These are phyloP conservation scores for Elsinoe batatas DNA, from an alignment of 2,329 filamentous ascomycete species.

Conservation along the genomic window DNA sequence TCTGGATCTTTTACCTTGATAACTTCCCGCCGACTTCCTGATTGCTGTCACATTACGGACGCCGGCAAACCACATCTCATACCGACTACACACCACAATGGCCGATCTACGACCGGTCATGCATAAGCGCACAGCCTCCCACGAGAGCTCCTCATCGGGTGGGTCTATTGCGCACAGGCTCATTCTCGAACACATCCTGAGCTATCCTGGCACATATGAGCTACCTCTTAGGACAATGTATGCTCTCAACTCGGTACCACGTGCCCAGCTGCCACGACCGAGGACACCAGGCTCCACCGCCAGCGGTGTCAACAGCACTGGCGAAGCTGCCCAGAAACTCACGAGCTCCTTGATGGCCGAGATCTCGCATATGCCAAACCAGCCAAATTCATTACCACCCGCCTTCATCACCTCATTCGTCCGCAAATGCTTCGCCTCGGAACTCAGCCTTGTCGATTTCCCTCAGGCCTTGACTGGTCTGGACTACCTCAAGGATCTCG, in stretches of 20 bases:
- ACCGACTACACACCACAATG: background rate
- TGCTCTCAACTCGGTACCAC: constrained; percentile 52
- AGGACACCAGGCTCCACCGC: constrained; percentile 24
- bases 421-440: constrained; percentile 47
- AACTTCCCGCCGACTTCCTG: constrained; percentile 4
- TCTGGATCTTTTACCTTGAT: background rate
- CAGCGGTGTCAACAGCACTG: constrained; percentile 23
- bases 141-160: constrained; percentile 30
- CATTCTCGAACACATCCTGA: constrained; percentile 50
- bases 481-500: constrained; percentile 56
- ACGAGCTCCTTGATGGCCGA: constrained; percentile 44
- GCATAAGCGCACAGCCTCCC: constrained; percentile 13
- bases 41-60: background rate
- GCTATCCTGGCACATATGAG: constrained; percentile 54
- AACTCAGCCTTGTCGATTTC: constrained; percentile 52
- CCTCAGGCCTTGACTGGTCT: constrained; percentile 55
- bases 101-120: background rate
- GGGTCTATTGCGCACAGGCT: constrained; percentile 31
- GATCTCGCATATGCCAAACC: constrained; percentile 48
- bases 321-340: constrained; percentile 34
- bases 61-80: background rate
- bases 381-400: constrained; percentile 53
- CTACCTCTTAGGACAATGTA: constrained; percentile 60
- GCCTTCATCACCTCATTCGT: constrained; percentile 54
- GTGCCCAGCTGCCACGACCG: constrained; percentile 25